Evolutionary conservation across 352 stramenopile genomes (phyloP), one percentile per base, ranked within the genome.

Genomic region (Globisporangium yorkense): DNA sequence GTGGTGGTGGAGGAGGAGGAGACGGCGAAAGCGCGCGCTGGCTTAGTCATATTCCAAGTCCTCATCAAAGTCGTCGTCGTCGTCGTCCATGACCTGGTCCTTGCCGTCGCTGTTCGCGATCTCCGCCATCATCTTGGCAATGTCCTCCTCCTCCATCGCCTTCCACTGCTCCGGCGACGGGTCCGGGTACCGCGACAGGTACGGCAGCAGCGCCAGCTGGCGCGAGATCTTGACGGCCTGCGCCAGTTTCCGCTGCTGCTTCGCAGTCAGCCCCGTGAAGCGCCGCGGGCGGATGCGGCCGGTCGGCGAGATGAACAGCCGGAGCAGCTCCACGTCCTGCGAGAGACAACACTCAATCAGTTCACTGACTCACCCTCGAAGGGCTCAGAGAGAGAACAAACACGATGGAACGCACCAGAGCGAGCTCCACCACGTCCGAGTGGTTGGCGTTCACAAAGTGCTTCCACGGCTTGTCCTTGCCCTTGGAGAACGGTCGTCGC

Each of bases 261-360:
- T 91, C 65, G 81, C 84, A 27, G 76, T 88, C 10, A 93, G 62
- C 35, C 84, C 84, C 33, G 84, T 90, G 62, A 90, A 93, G 35
- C 84, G 84, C 55, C 84, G 84, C 55, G 80, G 84, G 49, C 79
- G 76, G 54, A 93, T 93, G 59, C 81, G 84, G 54, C 84, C 84
- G n/a, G 76, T 90, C 20, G 84, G 80, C 41, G 80, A 89, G 62
- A 93, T 87, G 66, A 93, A 93, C 46, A 93, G 61, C 44, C 84
- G 84, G 37, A 93, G 72, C 41, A 93, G 65, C 10, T 93, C 80
- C 18, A 87, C 77, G 50, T 93, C 83, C 71, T 83, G 21, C n/a
- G 44, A 37, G 1, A 52, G 7, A 50, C 12, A 21, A 62, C 12
- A 48, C 35, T 35, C 10, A 54, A 54, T 1, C 5, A 47, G 10